phyloP scores from a whole-genome alignment of 2,329 filamentous ascomycete genomes.

The Fusarium drepaniforme region DNA sequence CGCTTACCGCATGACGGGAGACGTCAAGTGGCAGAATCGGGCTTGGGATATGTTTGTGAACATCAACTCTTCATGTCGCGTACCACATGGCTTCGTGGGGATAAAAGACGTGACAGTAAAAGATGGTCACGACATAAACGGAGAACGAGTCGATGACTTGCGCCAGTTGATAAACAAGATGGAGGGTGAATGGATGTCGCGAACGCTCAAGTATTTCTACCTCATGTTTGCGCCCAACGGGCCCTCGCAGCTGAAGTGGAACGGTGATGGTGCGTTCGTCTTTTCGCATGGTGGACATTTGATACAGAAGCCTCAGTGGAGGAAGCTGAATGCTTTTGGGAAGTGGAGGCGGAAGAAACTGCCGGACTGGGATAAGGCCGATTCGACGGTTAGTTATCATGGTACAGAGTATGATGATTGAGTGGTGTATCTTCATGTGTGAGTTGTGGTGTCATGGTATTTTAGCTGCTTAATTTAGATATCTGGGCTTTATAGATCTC shows the following conservation, averaged over 20 bases:
- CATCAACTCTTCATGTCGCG: slow-evolving; percentile 73
- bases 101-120: slow-evolving; percentile 73
- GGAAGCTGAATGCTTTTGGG: neutral
- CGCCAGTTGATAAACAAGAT: slow-evolving; percentile 72
- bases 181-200: slow-evolving; percentile 90
- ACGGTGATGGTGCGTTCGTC: slow-evolving; percentile 60
- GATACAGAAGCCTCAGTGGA: slow-evolving; percentile 33
- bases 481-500: neutral
- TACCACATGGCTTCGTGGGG: slow-evolving; percentile 75
- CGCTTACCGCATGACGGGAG: slow-evolving; percentile 83
- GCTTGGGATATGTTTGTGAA: slow-evolving; percentile 82
- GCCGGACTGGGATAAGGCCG: neutral
- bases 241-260: slow-evolving; percentile 61
- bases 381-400: neutral
- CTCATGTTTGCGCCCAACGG: slow-evolving; percentile 75
- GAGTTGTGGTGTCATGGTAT: neutral
- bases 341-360: neutral
- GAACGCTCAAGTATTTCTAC: slow-evolving; percentile 88
- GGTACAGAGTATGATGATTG: neutral
- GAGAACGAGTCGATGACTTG: slow-evolving; percentile 63
- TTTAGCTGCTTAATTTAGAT: neutral
- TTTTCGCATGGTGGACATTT: slow-evolving; percentile 65
- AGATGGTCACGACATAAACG: slow-evolving; percentile 33
- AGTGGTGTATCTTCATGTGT: neutral
- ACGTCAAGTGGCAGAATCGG: slow-evolving; percentile 84